Conservation (phyloP, 2,329 filamentous ascomycete species). For the Geosmithia flava region DNA sequence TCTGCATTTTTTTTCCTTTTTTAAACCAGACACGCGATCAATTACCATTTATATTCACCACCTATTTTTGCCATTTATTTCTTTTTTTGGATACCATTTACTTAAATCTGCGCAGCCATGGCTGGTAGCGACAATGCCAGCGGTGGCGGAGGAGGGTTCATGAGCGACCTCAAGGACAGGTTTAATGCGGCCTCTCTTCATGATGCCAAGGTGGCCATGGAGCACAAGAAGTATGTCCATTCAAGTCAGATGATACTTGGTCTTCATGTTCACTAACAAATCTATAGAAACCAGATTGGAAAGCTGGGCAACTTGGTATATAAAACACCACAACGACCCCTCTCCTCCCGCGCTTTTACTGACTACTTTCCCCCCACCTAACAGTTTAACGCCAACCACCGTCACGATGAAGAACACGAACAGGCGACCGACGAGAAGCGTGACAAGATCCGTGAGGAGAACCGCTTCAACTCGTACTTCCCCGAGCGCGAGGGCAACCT, state of each 20-base stretch:
- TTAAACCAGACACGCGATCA: too few relatives aligned
- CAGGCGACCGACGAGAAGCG: constrained; percentile 73
- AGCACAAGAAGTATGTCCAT: constrained; percentile 42
- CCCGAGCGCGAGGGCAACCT: constrained; percentile 76
- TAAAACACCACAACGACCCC: neutral
- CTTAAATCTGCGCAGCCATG: neutral
- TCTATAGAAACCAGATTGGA: constrained; percentile 38
- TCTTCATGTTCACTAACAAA: neutral
- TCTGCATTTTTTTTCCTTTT: too few relatives aligned
- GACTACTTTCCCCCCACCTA: neutral
- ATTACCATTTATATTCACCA: neutral
- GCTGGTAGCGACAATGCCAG: neutral
- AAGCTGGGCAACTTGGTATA: constrained; percentile 49
- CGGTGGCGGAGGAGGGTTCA: constrained; percentile 7
- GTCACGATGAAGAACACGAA: constrained; percentile 90
- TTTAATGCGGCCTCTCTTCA: constrained; percentile 39
- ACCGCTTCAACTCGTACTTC: constrained; percentile 85
- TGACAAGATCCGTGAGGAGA: constrained; percentile 52
- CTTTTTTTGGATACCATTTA: neutral
- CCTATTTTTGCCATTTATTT: neutral
- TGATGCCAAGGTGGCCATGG: constrained; percentile 43
- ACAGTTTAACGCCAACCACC: constrained; percentile 73
- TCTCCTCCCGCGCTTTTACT: neutral
- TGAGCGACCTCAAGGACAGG: constrained; percentile 42
- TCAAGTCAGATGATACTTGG: neutral